phyloP scores from a whole-genome alignment of 768 basidiomycete species.

The Termitomyces sp. region DNA sequence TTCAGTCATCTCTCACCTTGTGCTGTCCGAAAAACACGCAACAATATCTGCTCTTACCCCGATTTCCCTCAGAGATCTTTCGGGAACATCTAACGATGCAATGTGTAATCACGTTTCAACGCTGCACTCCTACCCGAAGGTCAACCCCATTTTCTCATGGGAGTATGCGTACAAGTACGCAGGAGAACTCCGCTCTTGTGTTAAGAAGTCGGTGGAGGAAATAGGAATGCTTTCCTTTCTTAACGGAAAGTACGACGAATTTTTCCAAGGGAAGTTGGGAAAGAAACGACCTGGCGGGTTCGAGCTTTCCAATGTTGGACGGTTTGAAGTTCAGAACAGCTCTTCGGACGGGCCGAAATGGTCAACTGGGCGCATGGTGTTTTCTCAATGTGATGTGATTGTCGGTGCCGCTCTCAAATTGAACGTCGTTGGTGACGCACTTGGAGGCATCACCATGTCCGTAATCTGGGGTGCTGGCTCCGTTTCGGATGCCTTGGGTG shows the following conservation, averaged over 20 bases:
- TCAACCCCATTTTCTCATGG: constrained; percentile 29
- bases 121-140: constrained; percentile 15
- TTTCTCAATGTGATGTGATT: constrained; percentile 26
- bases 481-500: constrained; percentile 19
- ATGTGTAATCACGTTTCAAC: constrained; percentile 33
- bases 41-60: constrained; percentile 23
- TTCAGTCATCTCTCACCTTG: constrained; percentile 22
- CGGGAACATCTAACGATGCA: constrained; percentile 21
- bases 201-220: constrained; percentile 15
- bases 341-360: constrained; percentile 6
- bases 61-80: constrained; percentile 28
- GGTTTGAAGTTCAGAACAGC: constrained; percentile 12
- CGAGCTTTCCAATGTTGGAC: constrained; percentile 37
- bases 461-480: constrained; percentile 25
- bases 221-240: constrained; percentile 32
- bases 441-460: constrained; percentile 21
- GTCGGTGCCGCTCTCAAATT: constrained; percentile 26
- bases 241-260: constrained; percentile 26
- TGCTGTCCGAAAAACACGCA: constrained; percentile 11
- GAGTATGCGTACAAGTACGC: constrained; percentile 24
- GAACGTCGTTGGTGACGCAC: constrained; percentile 22
- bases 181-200: constrained; percentile 19
- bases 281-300: constrained; percentile 28
- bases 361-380: constrained; percentile 20
- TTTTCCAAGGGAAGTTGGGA: constrained; percentile 24